Conservation (phyloP, 163 green algal genomes). For the Dunaliella salina region DNA sequence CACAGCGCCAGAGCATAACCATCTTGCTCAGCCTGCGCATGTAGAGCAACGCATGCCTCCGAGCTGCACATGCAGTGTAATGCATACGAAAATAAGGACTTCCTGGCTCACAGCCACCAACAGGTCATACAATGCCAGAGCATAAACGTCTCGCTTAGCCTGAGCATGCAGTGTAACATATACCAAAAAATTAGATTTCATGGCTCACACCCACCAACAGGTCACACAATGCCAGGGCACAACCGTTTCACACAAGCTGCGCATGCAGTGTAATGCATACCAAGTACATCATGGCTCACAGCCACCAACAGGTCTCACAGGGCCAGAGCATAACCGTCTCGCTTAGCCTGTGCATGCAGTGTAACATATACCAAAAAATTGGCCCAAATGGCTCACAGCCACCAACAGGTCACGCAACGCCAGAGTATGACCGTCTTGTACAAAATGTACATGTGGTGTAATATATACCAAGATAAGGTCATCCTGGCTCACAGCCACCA, state of each 20-base stretch:
- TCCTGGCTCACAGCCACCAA: neutral
- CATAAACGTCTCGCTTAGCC: constrained; percentile 6
- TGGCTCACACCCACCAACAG: neutral
- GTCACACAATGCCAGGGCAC: neutral
- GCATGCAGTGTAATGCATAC: neutral
- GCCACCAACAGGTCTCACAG: constrained; percentile 2
- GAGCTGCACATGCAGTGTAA: too few species aligned
- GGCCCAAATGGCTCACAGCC: neutral
- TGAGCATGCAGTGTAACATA: neutral
- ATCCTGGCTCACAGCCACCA: neutral
- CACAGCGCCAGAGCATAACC: neutral
- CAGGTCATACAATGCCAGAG: neutral
- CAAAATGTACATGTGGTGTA: constrained; percentile 7
- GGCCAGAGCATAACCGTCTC: neutral
- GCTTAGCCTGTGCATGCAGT: constrained; percentile 20
- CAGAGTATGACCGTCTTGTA: neutral
- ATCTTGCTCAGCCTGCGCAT: neutral
- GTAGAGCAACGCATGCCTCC: neutral
- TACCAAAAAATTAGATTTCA: neutral
- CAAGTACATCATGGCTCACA: neutral
- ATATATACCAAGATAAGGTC: neutral
- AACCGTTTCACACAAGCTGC: neutral
- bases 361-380: too few species aligned
- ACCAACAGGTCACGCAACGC: neutral
- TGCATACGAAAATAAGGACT: neutral